Conservation (phyloP, 176 grass and related monocot genomes). For the Puccinellia tenuiflora region DNA sequence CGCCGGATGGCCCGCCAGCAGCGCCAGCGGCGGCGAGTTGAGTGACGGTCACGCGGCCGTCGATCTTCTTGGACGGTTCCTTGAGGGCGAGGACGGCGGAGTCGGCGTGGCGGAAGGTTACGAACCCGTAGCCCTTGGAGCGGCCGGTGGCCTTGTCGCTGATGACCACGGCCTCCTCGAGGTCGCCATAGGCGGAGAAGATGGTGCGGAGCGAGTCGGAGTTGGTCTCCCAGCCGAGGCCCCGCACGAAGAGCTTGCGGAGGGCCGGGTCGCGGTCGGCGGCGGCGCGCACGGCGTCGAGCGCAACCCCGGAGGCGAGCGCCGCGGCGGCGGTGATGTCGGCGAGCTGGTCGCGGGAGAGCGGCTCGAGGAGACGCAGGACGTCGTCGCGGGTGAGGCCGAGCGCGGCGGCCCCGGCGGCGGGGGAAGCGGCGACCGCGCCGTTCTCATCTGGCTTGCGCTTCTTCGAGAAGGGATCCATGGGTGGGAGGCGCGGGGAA, state of each 20-base stretch:
- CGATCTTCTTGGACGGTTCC: conserved; percentile 98
- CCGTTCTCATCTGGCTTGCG: conserved; percentile 75
- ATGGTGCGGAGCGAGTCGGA: conserved; percentile 60
- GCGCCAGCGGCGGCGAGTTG: conserved; percentile 81
- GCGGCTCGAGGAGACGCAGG: conserved; percentile 63
- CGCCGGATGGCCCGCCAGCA: conserved; percentile 41
- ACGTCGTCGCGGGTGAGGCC: conserved; percentile 66
- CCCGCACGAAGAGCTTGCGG: conserved; percentile 88
- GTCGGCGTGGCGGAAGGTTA: conserved; percentile 90
- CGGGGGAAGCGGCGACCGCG: conserved; percentile 18
- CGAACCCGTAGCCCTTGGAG: conserved; percentile 91
- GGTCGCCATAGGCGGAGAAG: conserved; percentile 77
- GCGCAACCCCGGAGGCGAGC: conserved; percentile 47
- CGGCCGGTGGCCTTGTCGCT: conserved; percentile 75
- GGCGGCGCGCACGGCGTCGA: conserved; percentile 64
- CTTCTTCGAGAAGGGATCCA: conserved; percentile 78
- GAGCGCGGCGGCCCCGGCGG: conserved; percentile 17
- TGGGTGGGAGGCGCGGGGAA: not conserved
- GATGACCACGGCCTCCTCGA: conserved; percentile 88
- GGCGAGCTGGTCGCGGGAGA: conserved; percentile 80
- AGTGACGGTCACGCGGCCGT: conserved; percentile 82
- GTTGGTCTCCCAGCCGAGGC: conserved; percentile 88
- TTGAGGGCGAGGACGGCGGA: conserved; percentile 84
- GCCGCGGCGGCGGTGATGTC: conserved; percentile 61
- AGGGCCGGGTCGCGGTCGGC: conserved; percentile 68